Base-by-base conservation (phyloP, 2,329 filamentous ascomycete species). In the Zymoseptoria ardabiliae region DNA sequence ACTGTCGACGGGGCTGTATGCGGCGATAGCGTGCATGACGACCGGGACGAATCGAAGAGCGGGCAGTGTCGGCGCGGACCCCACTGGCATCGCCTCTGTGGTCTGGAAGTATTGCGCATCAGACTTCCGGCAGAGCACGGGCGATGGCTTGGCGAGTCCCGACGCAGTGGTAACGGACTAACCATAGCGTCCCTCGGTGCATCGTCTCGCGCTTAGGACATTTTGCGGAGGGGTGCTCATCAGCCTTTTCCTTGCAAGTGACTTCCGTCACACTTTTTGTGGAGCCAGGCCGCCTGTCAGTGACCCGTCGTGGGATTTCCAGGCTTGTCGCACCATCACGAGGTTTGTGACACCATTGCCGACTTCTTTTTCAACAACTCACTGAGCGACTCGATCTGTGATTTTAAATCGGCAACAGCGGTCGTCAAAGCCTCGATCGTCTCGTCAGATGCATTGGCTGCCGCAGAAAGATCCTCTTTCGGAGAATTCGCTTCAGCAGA, bases 341-440 rank as follows among this genome's bases (percentile, higher is more conserved):
- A 35, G 17, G 21, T 28, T 54, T 56, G 25, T 25, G 50, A 45
- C 23, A 13, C 22, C 10, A 22, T 21, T 11, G 30, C 45, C 53
- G 41, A 48, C 54, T 57, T 61, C 54, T 54, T 50, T 22, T 62
- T 54, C 28, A 68, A 58, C 51, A 63, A 41, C 45, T 61, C 53
- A 8, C 60, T 58, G n/a, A 67, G 56, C 23, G 50, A 49, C 52
- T 66, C 62, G 28, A 68, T 56, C 58, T 69, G 64, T 48, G 49
- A 50, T 20, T 60, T 56, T 20, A 69, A 61, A 57, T 65, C 61
- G 55, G 59, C 60, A 50, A 69, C 61, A n/a, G 64, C 62, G 50
- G 54, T 60, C 45, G 54, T 56, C 56, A 69, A 58, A 50, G 61
- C 57, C 35, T 63, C 59, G 21, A 62, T 57, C 35, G 60, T 61